These are phyloP conservation scores for Apiospora phragmitis DNA, from an alignment of 2,329 filamentous ascomycete genomes.

Conservation along the genomic window DNA sequence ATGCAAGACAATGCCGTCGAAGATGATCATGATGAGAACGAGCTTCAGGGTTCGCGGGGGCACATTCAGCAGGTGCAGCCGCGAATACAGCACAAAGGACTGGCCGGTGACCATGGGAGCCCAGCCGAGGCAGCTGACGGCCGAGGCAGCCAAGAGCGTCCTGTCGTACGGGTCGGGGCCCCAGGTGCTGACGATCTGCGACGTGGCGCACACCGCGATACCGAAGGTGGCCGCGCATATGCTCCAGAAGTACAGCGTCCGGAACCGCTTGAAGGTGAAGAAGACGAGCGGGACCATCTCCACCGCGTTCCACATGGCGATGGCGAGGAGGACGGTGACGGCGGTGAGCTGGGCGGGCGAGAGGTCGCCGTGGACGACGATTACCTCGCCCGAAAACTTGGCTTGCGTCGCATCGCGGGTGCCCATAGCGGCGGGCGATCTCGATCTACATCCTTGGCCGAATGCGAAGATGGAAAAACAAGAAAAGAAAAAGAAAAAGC, in stretches of 20 bases:
- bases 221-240: slow-evolving; percentile 32
- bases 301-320: not conserved
- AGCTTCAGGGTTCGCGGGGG: slow-evolving; percentile 46
- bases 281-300: not conserved
- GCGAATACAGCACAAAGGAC: slow-evolving; percentile 58
- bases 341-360: not conserved
- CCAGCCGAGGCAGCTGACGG: slow-evolving; percentile 47
- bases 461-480: not conserved
- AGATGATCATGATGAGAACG: slow-evolving; percentile 57
- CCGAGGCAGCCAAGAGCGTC: slow-evolving; percentile 18
- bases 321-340: not conserved
- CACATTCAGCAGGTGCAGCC: slow-evolving; percentile 58
- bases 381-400: not conserved
- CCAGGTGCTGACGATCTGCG: slow-evolving; percentile 14
- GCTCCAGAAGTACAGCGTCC: slow-evolving; percentile 39
- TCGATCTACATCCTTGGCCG: not conserved
- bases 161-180: slow-evolving; percentile 16
- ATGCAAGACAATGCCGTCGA: slow-evolving; percentile 53
- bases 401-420: not conserved
- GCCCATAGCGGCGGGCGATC: not conserved
- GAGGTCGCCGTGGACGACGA: not conserved
- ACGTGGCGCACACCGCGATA: slow-evolving; percentile 17
- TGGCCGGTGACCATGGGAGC: slow-evolving; percentile 60
- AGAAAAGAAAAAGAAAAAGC: not conserved
- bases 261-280: not conserved